Evolutionary conservation across 2,329 filamentous ascomycete genomes (phyloP).

Genomic region (Arthrinium phaeospermum): DNA sequence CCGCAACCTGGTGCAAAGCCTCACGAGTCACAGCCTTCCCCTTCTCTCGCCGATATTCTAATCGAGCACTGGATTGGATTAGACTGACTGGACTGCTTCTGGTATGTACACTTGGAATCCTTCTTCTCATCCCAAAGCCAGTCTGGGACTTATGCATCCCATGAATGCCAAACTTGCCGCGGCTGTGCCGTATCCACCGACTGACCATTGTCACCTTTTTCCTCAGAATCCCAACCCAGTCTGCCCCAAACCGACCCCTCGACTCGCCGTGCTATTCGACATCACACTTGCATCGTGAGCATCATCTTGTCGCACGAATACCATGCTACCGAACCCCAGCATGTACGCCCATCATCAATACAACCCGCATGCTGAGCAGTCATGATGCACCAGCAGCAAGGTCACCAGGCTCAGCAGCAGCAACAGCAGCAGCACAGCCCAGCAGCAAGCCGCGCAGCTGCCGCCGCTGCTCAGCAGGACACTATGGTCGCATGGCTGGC

Average conservation of each 20-base stretch:
- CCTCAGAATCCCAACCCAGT: not conserved
- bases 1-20: not conserved
- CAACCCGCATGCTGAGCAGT: conserved; percentile 64
- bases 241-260: not conserved
- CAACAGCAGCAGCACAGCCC: conserved; percentile 69
- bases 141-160: not conserved
- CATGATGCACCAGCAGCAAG: conserved; percentile 71
- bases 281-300: not conserved
- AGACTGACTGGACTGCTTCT: not conserved
- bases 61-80: not conserved
- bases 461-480: conserved; percentile 61
- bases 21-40: not conserved
- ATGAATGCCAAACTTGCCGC: not conserved
- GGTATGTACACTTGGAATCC: not conserved
- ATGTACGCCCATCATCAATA: conserved; percentile 70
- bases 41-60: not conserved
- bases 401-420: conserved; percentile 64
- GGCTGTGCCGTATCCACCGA: conserved; percentile 11
- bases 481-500: conserved; percentile 76
- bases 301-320: not conserved
- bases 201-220: not conserved
- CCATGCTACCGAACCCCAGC: conserved; percentile 68
- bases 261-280: not conserved
- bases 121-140: not conserved
- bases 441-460: conserved; percentile 52